Conservation (phyloP, 129 eudicot species). For the Flaveria trinervia region DNA sequence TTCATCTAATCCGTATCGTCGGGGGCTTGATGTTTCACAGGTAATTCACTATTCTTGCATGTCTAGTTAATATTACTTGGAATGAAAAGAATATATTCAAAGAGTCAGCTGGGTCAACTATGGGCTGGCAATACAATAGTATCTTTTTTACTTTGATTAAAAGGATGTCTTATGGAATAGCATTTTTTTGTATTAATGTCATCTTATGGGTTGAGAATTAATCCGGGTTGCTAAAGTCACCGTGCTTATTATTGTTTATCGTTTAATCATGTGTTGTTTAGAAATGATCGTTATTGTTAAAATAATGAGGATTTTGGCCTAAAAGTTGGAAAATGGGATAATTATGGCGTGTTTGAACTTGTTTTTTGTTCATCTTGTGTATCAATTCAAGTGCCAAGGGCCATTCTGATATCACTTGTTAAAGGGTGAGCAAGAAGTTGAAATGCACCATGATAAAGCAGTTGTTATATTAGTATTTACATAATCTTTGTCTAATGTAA, state of each 20-base stretch:
- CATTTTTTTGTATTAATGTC: conserved; percentile 29
- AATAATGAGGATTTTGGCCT: too few relatives aligned
- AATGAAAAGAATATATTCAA: background rate
- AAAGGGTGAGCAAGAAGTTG: too few relatives aligned
- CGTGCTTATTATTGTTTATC: background rate
- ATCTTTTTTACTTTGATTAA: conserved; percentile 21
- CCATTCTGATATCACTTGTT: too few relatives aligned
- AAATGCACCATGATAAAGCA: too few relatives aligned
- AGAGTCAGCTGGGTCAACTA: conserved; percentile 21
- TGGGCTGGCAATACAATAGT: conserved; percentile 2
- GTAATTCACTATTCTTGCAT: conserved; percentile 20
- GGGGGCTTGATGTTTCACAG: conserved; percentile 9
- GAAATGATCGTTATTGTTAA: too few relatives aligned
- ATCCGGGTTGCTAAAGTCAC: background rate
- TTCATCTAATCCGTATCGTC: background rate
- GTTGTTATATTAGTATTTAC: background rate
- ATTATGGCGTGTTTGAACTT: too few relatives aligned
- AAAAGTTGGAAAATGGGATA: too few relatives aligned
- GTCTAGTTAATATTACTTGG: conserved; percentile 23
- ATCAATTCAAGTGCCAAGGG: too few relatives aligned
- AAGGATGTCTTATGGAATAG: conserved; percentile 22
- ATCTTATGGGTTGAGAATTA: background rate
- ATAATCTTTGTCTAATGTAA: background rate
- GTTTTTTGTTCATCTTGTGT: too few relatives aligned
- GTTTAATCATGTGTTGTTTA: too few relatives aligned